Conservation (phyloP, 371 early-diverging fungal species). For the Choanephora cucurbitarum region DNA sequence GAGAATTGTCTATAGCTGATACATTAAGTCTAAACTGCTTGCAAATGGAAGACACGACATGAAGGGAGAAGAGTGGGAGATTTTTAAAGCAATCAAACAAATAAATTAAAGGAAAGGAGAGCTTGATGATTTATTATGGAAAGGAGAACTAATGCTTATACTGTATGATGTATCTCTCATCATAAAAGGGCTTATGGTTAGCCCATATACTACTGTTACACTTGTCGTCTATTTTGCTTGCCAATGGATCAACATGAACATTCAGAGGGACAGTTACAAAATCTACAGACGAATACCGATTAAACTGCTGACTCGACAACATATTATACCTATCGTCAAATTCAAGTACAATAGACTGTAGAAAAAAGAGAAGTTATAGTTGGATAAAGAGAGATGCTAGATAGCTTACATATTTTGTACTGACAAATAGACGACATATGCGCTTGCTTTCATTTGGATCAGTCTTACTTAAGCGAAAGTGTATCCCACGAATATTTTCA, state of each 20-base stretch:
- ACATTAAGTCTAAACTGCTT: not conserved
- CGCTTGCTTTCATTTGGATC: not conserved
- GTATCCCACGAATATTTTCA: conserved; percentile 50
- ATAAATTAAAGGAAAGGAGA: too few relatives aligned
- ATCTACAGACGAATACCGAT: conserved; percentile 25
- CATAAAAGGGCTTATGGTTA: conserved; percentile 13
- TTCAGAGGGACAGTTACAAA: conserved; percentile 31
- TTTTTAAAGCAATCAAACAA: too few relatives aligned
- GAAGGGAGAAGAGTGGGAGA: not conserved
- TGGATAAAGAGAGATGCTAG: not conserved
- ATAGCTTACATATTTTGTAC: conserved; percentile 25
- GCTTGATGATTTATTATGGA: not conserved
- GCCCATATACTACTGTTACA: not conserved
- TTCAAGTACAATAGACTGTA: conserved; percentile 29
- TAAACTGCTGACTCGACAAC: conserved; percentile 24
- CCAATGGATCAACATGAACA: conserved; percentile 16
- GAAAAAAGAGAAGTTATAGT: not conserved
- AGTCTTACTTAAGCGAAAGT: conserved; percentile 39
- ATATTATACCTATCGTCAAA: conserved; percentile 38
- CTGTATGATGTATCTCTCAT: conserved; percentile 23
- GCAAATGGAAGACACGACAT: not conserved
- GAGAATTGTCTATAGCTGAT: too few relatives aligned
- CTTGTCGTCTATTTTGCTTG: conserved; percentile 2
- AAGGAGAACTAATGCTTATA: conserved; percentile 1
- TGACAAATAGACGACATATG: conserved; percentile 2